Conservation (phyloP, 2,329 filamentous ascomycete species). For the Aspergillus chevalieri region DNA sequence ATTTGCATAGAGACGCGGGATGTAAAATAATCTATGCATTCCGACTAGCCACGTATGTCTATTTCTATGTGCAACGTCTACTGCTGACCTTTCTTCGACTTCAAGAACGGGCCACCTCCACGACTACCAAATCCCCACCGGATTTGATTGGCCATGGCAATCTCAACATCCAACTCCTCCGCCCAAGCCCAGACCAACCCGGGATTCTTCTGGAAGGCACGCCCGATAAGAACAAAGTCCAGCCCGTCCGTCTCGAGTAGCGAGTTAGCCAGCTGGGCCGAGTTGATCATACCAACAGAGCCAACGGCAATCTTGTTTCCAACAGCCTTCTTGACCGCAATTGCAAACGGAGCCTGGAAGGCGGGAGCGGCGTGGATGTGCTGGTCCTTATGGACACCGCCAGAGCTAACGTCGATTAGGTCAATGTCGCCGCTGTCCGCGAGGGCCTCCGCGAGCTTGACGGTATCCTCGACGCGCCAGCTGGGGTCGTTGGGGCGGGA, state of each 20-base stretch:
- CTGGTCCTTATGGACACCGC: slow-evolving; percentile 57
- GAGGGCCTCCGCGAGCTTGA: slow-evolving; percentile 59
- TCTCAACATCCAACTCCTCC: slow-evolving; percentile 62
- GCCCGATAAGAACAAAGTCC: slow-evolving; percentile 67
- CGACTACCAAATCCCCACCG: slow-evolving; percentile 47
- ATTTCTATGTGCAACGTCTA: neutral
- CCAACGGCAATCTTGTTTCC: slow-evolving; percentile 65
- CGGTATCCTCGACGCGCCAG: slow-evolving; percentile 63
- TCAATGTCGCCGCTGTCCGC: slow-evolving; percentile 59
- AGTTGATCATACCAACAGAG: slow-evolving; percentile 67
- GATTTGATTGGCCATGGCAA: slow-evolving; percentile 68
- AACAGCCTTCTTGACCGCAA: slow-evolving; percentile 65
- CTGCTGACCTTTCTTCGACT: neutral
- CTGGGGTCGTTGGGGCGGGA: slow-evolving; percentile 47
- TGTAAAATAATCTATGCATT: no score
- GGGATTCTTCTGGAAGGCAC: slow-evolving; percentile 77
- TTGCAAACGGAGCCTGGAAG: slow-evolving; percentile 70
- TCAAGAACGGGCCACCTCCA: neutral
- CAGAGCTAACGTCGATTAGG: slow-evolving; percentile 33
- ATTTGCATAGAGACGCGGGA: no score
- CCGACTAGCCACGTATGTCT: neutral
- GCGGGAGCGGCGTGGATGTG: slow-evolving; percentile 48
- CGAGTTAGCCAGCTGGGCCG: slow-evolving; percentile 62
- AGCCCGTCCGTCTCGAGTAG: slow-evolving; percentile 47
- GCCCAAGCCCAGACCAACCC: slow-evolving; percentile 69